Base-by-base conservation (phyloP, 1,284 basidiomycete genomes). In the Cystobasidium pallidum region DNA sequence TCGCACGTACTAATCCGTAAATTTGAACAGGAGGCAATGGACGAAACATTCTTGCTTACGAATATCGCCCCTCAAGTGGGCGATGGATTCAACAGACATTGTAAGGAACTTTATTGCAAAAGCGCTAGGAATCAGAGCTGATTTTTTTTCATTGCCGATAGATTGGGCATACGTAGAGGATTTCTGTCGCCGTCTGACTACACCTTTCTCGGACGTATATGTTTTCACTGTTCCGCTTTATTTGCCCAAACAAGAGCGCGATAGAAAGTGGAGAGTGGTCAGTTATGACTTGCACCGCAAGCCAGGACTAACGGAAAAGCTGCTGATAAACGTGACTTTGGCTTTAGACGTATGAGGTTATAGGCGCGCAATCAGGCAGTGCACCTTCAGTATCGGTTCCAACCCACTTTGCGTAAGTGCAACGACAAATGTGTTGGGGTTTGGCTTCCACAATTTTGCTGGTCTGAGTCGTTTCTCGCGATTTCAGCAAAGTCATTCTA, bases 31-130 rank as follows among this genome's bases (percentile, higher is more conserved):
- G 85, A 87, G 72, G 96, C 95, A 3, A 98, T 99, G 95, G 82
- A 98, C 80, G 93, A 99, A 83, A 99, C 96, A 0, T 99, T 99
- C 82, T 83, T 91, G 51, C 83, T 99, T 61, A 89, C 91, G 3
- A 99, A 99, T 80, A 98, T 99, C 70, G 94, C 96, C 0, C 96
- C 96, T 43, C 96, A 99, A 85, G 93, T 99, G 13, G 96, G 96
- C 1, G 91, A 88, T 55, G 95, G 95, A 0, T 99, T 99, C 85
- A 99, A 99, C 80, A 85, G 96, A 66, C 93, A 99, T 80, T 99
- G 93, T 92, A 77, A n/a, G 74, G 43, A 3, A 19, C 3, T 3
- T 3, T 45, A n/a, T 45, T 19, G 19, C 43, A n/a, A 45, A n/a
- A n/a, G n/a, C n/a, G n/a, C n/a, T n/a, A n/a, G n/a, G n/a, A n/a